Conservation (phyloP, 2,329 filamentous ascomycete genomes). For the Acarospora socialis region DNA sequence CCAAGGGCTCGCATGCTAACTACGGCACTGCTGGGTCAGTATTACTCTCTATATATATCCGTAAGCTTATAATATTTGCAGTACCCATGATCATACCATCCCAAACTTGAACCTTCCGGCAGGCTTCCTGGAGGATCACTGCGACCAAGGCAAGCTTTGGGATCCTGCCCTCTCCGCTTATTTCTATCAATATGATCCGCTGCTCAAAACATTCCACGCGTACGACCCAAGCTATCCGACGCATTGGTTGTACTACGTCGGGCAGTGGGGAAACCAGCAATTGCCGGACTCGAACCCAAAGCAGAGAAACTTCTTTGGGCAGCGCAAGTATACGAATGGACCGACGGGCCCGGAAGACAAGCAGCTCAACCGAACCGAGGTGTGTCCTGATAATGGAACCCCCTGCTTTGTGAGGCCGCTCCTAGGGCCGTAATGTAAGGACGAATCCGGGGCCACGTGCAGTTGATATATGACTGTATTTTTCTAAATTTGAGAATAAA, state of each 20-base stretch:
- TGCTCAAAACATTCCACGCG: conserved; percentile 30
- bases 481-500: too few species aligned
- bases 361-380: conserved; percentile 37
- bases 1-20: conserved; percentile 49
- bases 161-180: conserved; percentile 44
- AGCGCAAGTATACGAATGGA: conserved; percentile 42
- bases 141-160: conserved; percentile 41
- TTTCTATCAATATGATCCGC: conserved; percentile 38
- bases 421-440: too few species aligned
- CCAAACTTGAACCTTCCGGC: conserved; percentile 39
- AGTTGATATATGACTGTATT: too few species aligned
- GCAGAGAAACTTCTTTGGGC: conserved; percentile 15
- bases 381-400: conserved; percentile 44
- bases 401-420: conserved; percentile 31
- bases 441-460: too few species aligned
- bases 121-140: conserved; percentile 10
- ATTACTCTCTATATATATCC: neutral
- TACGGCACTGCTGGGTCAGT: conserved; percentile 41
- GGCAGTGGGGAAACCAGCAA: conserved; percentile 48
- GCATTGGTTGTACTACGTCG: conserved; percentile 42
- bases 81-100: conserved; percentile 49
- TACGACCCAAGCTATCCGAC: conserved; percentile 34
- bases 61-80: conserved; percentile 10
- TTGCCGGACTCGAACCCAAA: conserved; percentile 35
- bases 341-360: conserved; percentile 50